These are phyloP conservation scores for Sutorius eximius DNA, from an alignment of 1,284 basidiomycete species.

Conservation along the genomic window DNA sequence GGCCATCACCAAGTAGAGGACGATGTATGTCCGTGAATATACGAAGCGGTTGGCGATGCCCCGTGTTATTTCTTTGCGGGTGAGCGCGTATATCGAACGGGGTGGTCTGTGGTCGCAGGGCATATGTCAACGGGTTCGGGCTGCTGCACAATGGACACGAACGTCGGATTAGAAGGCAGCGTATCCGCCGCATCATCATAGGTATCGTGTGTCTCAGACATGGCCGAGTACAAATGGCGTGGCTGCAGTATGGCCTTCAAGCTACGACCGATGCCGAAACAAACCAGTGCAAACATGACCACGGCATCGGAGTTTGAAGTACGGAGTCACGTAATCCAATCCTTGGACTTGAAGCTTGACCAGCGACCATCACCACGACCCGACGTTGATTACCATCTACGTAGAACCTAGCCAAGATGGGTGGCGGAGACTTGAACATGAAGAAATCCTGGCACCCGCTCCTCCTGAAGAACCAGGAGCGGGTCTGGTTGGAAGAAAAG, in stretches of 20 bases:
- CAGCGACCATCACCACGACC: slow-evolving; percentile 2
- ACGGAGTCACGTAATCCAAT: slow-evolving; percentile 4
- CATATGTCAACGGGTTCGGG: slow-evolving; percentile 15
- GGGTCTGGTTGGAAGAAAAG: slow-evolving; percentile 99
- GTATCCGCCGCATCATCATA: slow-evolving; percentile 17
- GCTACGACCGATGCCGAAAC: background rate
- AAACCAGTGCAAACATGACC: slow-evolving; percentile 29
- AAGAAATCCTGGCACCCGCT: slow-evolving; percentile 99
- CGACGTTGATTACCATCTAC: slow-evolving; percentile 11
- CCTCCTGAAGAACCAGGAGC: slow-evolving; percentile 97
- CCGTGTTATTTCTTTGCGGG: slow-evolving; percentile 72
- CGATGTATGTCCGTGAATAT: slow-evolving; percentile 77
- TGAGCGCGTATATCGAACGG: slow-evolving; percentile 78
- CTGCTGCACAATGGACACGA: slow-evolving; percentile 15
- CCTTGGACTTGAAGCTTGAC: background rate
- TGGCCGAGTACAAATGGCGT: slow-evolving; percentile 15
- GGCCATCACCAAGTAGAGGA: slow-evolving; percentile 89
- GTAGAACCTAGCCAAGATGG: slow-evolving; percentile 69
- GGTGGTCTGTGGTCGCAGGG: slow-evolving; percentile 48
- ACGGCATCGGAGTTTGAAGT: background rate
- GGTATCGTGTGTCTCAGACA: slow-evolving; percentile 27
- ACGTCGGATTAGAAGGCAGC: slow-evolving; percentile 23
- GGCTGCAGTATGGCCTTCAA: slow-evolving; percentile 5
- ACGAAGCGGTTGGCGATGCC: slow-evolving; percentile 86
- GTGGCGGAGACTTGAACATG: slow-evolving; percentile 94